A percentile compares a stretch with the other conserved stretches of the same genome.
These are phyloP conservation scores for Astragalus glycyphyllos DNA, from an alignment of 306 rosid genomes.

Conservation along the genomic window DNA sequence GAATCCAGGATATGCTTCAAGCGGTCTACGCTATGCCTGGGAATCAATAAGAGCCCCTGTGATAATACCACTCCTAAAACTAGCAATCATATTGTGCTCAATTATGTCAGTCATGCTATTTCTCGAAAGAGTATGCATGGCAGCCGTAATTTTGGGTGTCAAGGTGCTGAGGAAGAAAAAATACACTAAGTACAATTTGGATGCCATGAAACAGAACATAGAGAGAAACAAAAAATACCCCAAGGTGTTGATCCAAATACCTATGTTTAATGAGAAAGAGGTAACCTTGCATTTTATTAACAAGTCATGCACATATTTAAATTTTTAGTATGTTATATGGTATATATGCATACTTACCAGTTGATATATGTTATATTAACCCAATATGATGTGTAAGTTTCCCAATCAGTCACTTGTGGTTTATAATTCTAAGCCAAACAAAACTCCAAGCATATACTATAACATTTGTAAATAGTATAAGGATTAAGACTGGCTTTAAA, in stretches of 20 bases:
- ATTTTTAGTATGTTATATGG: neutral
- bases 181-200: conserved; percentile 60
- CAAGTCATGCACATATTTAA: conserved; percentile 15
- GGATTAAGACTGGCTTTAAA: conserved; percentile 4
- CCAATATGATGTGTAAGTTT: conserved; percentile 1
- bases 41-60: conserved; percentile 52
- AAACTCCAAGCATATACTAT: conserved; percentile 19
- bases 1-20: conserved; percentile 46
- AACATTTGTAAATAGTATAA: conserved; percentile 23
- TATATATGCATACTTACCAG: conserved; percentile 23
- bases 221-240: conserved; percentile 56
- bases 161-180: conserved; percentile 57
- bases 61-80: conserved; percentile 51
- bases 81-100: conserved; percentile 58
- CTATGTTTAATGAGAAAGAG: conserved; percentile 73
- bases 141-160: conserved; percentile 45
- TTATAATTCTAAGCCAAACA: conserved; percentile 27
- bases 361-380: conserved; percentile 27
- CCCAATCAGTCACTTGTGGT: conserved; percentile 16
- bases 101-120: conserved; percentile 64
- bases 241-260: conserved; percentile 62
- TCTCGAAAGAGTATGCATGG: conserved; percentile 58
- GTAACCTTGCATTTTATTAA: conserved; percentile 41
- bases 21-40: conserved; percentile 55
- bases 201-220: conserved; percentile 48